Base-by-base conservation (phyloP, 1,284 basidiomycete genomes). In the Pterulicium gracile region DNA sequence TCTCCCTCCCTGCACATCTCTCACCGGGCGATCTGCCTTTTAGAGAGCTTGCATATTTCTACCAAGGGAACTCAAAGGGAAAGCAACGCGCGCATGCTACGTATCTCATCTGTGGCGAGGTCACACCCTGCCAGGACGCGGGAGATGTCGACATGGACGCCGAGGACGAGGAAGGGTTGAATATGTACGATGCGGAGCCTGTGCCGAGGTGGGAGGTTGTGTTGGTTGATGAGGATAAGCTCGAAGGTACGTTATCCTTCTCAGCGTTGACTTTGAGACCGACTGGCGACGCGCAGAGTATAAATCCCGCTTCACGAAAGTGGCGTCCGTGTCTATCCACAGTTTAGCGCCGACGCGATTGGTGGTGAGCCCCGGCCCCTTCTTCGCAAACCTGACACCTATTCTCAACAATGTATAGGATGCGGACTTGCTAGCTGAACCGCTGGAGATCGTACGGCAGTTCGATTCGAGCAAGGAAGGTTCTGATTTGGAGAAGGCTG, bases 351-450 rank as follows among this genome's bases (percentile, higher is more conserved):
- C 36, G 7, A 18, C 36, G n/a, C 5, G 15, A 7, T 18, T 39
- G 4, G n/a, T 39, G 36, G 36, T 39, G 15, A 4, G 15, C 4
- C 19, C 7, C 5, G 7, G 36, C 15, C 19, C 5, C 15, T 18
- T 15, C 15, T 17, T 18, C 15, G n/a, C 19, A 7, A 10, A 7
- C 7, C 4, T 10, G 36, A 7, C 15, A 4, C 4, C 15, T 17
- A 39, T 17, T 39, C n/a, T 15, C 7, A 45, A 44, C 43, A n/a
- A 18, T 24, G 20, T 12, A 4, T 52, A 85, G 82, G 82, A 85
- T 54, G 68, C 73, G 1, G 75, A 67, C 1, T 61, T 80, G 4
- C 61, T 86, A 3, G 81, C 77, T 51, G 58, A 61, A 2, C 69
- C 73, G 0, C 75, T 68, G 4, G 64, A 65, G 23, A 58, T 56